Conservation (phyloP, 305 asterid genomes). For the Caryopteris hybrid region DNA sequence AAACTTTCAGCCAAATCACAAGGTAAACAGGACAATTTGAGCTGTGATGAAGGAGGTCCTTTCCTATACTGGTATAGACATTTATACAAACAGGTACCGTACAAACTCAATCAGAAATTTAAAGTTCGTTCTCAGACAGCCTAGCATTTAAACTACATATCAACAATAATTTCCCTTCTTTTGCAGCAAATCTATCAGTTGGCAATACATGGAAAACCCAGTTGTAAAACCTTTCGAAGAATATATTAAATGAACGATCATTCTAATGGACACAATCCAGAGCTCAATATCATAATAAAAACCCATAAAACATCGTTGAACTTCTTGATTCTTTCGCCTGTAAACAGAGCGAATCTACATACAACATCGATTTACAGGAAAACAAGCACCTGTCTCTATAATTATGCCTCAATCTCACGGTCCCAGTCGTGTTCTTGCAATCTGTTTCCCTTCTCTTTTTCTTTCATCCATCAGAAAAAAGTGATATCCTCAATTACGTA, state of each 20-base stretch:
- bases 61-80: background rate
- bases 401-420: background rate
- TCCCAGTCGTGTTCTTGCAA: background rate
- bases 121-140: background rate
- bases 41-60: background rate
- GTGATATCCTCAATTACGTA: no score
- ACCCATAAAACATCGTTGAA: background rate
- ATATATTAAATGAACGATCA: background rate
- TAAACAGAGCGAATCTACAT: background rate
- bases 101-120: background rate
- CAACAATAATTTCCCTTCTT: background rate
- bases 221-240: background rate
- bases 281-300: background rate
- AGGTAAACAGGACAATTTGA: background rate
- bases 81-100: constrained; percentile 21
- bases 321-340: background rate
- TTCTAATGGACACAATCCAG: background rate
- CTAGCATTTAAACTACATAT: background rate
- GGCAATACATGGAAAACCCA: background rate
- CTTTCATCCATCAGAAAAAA: background rate
- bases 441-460: background rate
- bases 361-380: background rate
- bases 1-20: background rate
- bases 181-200: background rate
- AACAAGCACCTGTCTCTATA: background rate